A percentile compares a stretch with the other conserved stretches of the same genome.
These are phyloP conservation scores for Pseudonectria foliicola DNA, from an alignment of 2,329 filamentous ascomycete species.

Conservation along the genomic window DNA sequence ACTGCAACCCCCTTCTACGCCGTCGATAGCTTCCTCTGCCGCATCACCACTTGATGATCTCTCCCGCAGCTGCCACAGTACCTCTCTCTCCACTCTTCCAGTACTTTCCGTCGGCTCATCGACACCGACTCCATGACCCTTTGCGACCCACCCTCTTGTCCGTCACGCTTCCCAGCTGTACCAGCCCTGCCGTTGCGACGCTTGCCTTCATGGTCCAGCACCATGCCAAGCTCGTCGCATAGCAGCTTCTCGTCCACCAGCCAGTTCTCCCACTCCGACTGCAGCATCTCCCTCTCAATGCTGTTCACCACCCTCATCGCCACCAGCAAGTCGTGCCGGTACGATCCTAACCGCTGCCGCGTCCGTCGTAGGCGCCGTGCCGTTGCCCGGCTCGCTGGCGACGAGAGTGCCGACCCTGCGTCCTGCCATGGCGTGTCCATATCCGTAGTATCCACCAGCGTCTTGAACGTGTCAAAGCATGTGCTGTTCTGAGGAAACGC, in stretches of 20 bases:
- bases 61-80: slow-evolving; percentile 51
- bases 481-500: slow-evolving; percentile 42
- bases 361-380: slow-evolving; percentile 66
- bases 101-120: slow-evolving; percentile 25
- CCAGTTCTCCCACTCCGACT: slow-evolving; percentile 92
- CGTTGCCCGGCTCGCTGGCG: slow-evolving; percentile 43
- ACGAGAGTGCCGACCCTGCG: slow-evolving; percentile 40
- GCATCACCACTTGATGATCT: slow-evolving; percentile 32
- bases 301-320: slow-evolving; percentile 85
- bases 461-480: slow-evolving; percentile 54
- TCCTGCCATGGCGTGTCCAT: slow-evolving; percentile 50
- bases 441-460: slow-evolving; percentile 51
- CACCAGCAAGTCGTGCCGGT: slow-evolving; percentile 85
- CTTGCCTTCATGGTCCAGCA: slow-evolving; percentile 30
- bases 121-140: slow-evolving; percentile 26
- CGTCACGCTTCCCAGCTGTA: slow-evolving; percentile 13
- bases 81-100: slow-evolving; percentile 43
- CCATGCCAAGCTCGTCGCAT: slow-evolving; percentile 56
- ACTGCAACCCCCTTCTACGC: slow-evolving; percentile 8
- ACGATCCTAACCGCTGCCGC: slow-evolving; percentile 74
- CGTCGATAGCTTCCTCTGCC: slow-evolving; percentile 22
- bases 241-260: slow-evolving; percentile 68
- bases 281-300: slow-evolving; percentile 78
- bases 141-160: slow-evolving; percentile 21
- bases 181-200: slow-evolving; percentile 10